A percentile compares a stretch with the other conserved stretches of the same genome.
Evolutionary conservation across 371 early-diverging fungal species (phyloP).

Genomic region (Saksenaea vasiformis): DNA sequence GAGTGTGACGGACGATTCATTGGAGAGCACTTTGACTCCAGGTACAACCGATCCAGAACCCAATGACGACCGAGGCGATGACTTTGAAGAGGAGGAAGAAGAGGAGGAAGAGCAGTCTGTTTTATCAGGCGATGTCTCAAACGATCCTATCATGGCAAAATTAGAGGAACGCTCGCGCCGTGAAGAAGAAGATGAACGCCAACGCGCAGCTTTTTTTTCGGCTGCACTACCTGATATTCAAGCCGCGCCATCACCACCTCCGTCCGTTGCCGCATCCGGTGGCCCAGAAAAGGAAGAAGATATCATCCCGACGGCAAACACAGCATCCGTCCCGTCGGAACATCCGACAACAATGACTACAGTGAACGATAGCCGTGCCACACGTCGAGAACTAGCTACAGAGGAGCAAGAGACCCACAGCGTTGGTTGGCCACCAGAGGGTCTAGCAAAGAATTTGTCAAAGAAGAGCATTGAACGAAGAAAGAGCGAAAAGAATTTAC

Average conservation of each 20-base stretch:
- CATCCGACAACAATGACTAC: background rate
- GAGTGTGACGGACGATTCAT: constrained; percentile 32
- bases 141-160: constrained; percentile 19
- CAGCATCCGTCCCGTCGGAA: background rate
- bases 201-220: constrained; percentile 28
- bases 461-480: constrained; percentile 29
- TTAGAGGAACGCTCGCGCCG: constrained; percentile 33
- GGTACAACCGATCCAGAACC: constrained; percentile 28
- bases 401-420: background rate
- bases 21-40: constrained; percentile 38
- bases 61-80: constrained; percentile 10
- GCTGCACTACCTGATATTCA: background rate
- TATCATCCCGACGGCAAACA: background rate
- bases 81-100: constrained; percentile 9
- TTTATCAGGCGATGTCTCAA: constrained; percentile 8
- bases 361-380: background rate
- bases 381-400: background rate
- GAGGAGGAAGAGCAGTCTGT: constrained; percentile 7
- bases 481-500: constrained; percentile 25
- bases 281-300: background rate
- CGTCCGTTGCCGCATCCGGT: background rate
- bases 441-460: constrained; percentile 23
- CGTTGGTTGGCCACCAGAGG: constrained; percentile 7
- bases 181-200: constrained; percentile 41
- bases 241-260: background rate